Evolutionary conservation across 2,329 filamentous ascomycete species (phyloP).

Genomic region (Ophiostoma quercus): DNA sequence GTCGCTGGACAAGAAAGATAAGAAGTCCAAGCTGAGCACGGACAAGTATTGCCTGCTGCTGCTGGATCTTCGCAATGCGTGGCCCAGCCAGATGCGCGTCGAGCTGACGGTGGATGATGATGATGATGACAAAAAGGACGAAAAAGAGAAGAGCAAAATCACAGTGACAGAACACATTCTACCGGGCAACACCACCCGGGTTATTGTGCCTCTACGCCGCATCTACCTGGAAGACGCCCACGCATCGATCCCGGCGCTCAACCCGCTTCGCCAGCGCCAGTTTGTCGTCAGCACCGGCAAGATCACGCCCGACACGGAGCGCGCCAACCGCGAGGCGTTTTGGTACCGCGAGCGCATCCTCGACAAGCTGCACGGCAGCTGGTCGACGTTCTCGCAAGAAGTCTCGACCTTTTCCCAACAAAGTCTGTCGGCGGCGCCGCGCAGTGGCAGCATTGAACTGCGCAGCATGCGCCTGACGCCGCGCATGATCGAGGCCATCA

Average conservation of each 20-base stretch:
- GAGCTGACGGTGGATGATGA: constrained; percentile 45
- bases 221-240: constrained; percentile 73
- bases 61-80: constrained; percentile 81
- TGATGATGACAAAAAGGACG: background rate
- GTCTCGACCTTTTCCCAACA: no score
- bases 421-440: background rate
- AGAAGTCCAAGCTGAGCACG: background rate
- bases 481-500: constrained; percentile 78
- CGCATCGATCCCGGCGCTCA: constrained; percentile 71
- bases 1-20: constrained; percentile 16
- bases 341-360: constrained; percentile 86
- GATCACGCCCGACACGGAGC: constrained; percentile 72
- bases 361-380: constrained; percentile 63
- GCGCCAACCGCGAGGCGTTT: constrained; percentile 73
- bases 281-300: constrained; percentile 82
- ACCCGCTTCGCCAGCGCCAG: constrained; percentile 78
- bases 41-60: constrained; percentile 72
- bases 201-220: constrained; percentile 70
- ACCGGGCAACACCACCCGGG: constrained; percentile 64
- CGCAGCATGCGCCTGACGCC: constrained; percentile 66
- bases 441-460: constrained; percentile 66
- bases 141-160: constrained; percentile 28
- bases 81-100: constrained; percentile 73
- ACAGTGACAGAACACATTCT: constrained; percentile 53
- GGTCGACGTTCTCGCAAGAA: constrained; percentile 47